Evolutionary conservation across 1,139 yeast species (phyloP).

Genomic region (Diutina ranongensis): DNA sequence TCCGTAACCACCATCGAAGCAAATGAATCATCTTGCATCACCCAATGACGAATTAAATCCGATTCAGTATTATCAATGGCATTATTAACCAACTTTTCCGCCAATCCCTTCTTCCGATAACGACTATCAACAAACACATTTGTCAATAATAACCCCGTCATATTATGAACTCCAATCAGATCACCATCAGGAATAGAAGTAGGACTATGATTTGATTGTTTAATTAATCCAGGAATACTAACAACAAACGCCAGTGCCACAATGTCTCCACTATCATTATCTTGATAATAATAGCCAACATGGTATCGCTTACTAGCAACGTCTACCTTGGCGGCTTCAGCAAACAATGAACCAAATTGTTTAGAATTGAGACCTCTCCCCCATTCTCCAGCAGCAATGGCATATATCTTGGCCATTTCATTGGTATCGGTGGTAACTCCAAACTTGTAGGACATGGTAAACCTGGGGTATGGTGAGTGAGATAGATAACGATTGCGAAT

Average conservation of each 20-base stretch:
- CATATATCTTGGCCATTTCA: conserved; percentile 17
- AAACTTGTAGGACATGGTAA: conserved; percentile 7
- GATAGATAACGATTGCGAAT: too few species aligned
- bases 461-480: too few species aligned
- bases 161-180: conserved; percentile 22
- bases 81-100: conserved; percentile 16
- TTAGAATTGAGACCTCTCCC: conserved; percentile 15
- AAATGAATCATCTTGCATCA: conserved; percentile 20
- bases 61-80: conserved; percentile 24
- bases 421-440: conserved; percentile 18
- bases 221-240: conserved; percentile 19
- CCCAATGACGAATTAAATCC: conserved; percentile 8
- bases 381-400: conserved; percentile 22
- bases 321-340: conserved; percentile 12
- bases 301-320: conserved; percentile 9
- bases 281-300: conserved; percentile 19
- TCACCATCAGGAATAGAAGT: conserved; percentile 23
- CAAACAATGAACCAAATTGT: conserved; percentile 17
- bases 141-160: conserved; percentile 18
- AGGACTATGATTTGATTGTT: conserved; percentile 20
- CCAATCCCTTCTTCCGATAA: conserved; percentile 23
- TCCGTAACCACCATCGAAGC: conserved; percentile 18
- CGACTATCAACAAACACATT: conserved; percentile 20
- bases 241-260: conserved; percentile 20
- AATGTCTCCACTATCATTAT: conserved; percentile 13